Conservation (phyloP, 768 basidiomycete species). For the Coprinopsis strossmayeri region DNA sequence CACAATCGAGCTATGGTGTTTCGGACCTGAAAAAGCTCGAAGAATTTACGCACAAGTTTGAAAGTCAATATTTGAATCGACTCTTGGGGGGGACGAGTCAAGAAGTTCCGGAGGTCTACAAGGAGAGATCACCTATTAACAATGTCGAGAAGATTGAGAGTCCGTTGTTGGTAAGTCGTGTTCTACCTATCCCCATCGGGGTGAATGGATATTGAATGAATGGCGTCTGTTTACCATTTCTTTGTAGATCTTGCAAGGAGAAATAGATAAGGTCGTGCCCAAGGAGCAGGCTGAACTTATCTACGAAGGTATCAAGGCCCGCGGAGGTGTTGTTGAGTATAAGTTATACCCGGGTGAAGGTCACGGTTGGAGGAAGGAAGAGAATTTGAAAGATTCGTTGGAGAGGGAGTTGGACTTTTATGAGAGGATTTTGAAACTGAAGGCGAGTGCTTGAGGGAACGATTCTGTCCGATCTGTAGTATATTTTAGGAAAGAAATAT, state of each 20-base stretch:
- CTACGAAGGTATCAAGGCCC: conserved; percentile 42
- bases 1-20: conserved; percentile 61
- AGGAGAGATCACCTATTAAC: conserved; percentile 54
- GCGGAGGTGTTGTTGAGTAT: conserved; percentile 50
- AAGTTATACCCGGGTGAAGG: conserved; percentile 60
- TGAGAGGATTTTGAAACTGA: conserved; percentile 7
- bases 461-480: too few species aligned
- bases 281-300: conserved; percentile 59
- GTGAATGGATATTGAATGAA: too few species aligned
- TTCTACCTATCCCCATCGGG: too few species aligned
- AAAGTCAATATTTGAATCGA: conserved; percentile 50
- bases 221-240: too few species aligned
- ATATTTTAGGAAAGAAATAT: too few species aligned
- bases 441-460: too few species aligned
- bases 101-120: conserved; percentile 52
- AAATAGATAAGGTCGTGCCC: conserved; percentile 57
- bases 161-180: conserved; percentile 63
- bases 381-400: conserved; percentile 46
- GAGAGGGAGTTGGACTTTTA: conserved; percentile 52
- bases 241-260: conserved; percentile 62
- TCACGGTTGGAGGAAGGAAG: conserved; percentile 54
- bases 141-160: conserved; percentile 55
- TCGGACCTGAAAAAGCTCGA: conserved; percentile 53
- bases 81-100: conserved; percentile 55
- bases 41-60: conserved; percentile 69